These are phyloP conservation scores for Aurantiochytrium sp. DNA, from an alignment of 108 stramenopile genomes.

Conservation along the genomic window DNA sequence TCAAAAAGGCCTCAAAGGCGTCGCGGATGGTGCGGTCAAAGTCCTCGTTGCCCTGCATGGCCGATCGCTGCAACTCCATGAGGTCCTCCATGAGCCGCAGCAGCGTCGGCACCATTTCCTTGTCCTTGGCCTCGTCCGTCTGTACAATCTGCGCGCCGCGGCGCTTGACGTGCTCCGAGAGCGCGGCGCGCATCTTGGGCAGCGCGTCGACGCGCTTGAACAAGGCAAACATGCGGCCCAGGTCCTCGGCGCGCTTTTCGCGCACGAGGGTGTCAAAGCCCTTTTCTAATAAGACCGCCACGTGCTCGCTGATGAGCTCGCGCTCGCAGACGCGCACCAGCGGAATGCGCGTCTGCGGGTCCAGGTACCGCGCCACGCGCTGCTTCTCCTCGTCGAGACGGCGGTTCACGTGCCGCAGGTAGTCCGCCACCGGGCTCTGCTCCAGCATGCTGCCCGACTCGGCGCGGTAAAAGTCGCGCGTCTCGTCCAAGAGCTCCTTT, in stretches of 20 bases:
- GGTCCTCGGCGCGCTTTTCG: conserved; percentile 44
- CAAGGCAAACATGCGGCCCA: conserved; percentile 34
- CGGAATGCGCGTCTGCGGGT: conserved; percentile 42
- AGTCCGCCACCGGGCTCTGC: conserved; percentile 41
- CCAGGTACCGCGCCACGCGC: conserved; percentile 42
- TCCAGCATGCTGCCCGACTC: conserved; percentile 44
- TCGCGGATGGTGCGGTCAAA: conserved; percentile 66
- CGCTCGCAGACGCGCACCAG: conserved; percentile 42
- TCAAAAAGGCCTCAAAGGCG: conserved; percentile 78
- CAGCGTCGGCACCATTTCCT: conserved; percentile 61
- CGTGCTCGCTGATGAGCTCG: conserved; percentile 45
- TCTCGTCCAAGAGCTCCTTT: conserved; percentile 41
- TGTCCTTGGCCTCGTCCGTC: conserved; percentile 50
- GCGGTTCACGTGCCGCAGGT: conserved; percentile 50
- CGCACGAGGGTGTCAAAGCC: conserved; percentile 47
- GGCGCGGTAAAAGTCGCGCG: conserved; percentile 43
- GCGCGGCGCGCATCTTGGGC: conserved; percentile 23
- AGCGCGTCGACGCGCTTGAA: conserved; percentile 29
- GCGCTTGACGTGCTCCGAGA: background rate
- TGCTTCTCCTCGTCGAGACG: conserved; percentile 39
- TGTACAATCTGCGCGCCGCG: background rate
- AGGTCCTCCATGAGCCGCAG: conserved; percentile 65
- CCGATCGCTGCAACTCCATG: conserved; percentile 45
- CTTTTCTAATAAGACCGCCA: conserved; percentile 37
- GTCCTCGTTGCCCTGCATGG: conserved; percentile 66